These are phyloP conservation scores for Cutaneotrichosporon arboriforme DNA, from an alignment of 1,284 basidiomycete genomes.

Conservation along the genomic window DNA sequence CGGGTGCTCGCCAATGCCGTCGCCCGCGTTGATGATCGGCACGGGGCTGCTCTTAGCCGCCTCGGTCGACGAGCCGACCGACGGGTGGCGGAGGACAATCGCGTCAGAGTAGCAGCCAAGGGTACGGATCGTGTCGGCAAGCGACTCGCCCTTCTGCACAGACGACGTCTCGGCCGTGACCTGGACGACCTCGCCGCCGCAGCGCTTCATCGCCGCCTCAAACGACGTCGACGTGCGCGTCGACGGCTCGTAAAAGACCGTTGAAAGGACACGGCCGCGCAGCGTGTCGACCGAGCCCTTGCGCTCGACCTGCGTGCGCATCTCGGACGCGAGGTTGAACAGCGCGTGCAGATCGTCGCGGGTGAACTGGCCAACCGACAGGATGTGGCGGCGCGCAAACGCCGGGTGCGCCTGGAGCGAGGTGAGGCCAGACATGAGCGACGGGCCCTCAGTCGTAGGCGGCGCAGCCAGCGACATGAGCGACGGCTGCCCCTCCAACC, in stretches of 20 bases:
- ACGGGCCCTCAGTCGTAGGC: conserved; percentile 13
- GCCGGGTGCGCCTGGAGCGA: conserved; percentile 59
- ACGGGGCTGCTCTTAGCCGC: conserved; percentile 94
- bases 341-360: conserved; percentile 88
- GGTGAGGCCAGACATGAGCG: conserved; percentile 48
- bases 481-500: conserved; percentile 18
- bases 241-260: conserved; percentile 97
- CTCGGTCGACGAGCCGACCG: conserved; percentile 80
- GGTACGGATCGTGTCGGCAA: conserved; percentile 91
- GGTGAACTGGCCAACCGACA: conserved; percentile 89
- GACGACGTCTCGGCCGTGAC: conserved; percentile 78
- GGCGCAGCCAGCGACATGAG: conserved; percentile 41
- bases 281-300: conserved; percentile 84
- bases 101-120: conserved; percentile 95
- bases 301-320: conserved; percentile 92
- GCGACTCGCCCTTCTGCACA: conserved; percentile 87
- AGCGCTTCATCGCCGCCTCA: conserved; percentile 97
- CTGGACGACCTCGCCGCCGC: conserved; percentile 89
- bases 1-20: conserved; percentile 96
- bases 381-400: conserved; percentile 81
- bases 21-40: conserved; percentile 93
- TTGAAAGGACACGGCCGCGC: conserved; percentile 85
- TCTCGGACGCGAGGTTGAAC: conserved; percentile 92
- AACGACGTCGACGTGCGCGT: conserved; percentile 96
- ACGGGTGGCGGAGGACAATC: conserved; percentile 89